Conservation (phyloP, 768 basidiomycete species). For the Hydnomerulius pinastri region DNA sequence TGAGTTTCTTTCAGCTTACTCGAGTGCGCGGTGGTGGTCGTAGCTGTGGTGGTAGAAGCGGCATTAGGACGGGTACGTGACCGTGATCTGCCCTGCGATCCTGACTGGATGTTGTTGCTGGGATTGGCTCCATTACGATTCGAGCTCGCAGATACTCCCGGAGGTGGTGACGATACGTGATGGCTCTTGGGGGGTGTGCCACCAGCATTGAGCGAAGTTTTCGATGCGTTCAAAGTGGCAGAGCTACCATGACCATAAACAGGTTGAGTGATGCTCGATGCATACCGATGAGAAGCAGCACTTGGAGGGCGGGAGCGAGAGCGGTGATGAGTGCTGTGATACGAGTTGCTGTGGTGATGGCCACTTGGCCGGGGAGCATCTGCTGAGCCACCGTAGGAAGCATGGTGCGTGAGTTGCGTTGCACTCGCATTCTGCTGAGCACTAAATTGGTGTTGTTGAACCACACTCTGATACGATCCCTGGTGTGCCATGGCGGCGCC, state of each 20-base stretch:
- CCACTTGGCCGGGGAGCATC: constrained; percentile 1
- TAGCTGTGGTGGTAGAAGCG: constrained; percentile 1
- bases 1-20: constrained; percentile 1
- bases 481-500: constrained; percentile 17
- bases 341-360: constrained; percentile 14
- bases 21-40: neutral
- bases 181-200: constrained; percentile 13
- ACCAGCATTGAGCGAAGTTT: constrained; percentile 20
- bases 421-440: constrained; percentile 14
- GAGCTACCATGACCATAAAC: constrained; percentile 29
- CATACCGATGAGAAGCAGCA: constrained; percentile 32
- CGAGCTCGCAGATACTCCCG: constrained; percentile 1
- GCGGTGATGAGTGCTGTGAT: constrained; percentile 21
- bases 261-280: constrained; percentile 26
- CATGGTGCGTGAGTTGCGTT: constrained; percentile 13
- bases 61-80: constrained; percentile 14
- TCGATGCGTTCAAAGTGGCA: constrained; percentile 18
- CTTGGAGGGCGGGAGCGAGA: constrained; percentile 31
- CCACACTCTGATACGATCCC: constrained; percentile 14
- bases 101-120: constrained; percentile 9
- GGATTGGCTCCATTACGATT: constrained; percentile 7
- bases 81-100: constrained; percentile 18
- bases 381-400: constrained; percentile 1
- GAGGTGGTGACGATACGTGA: constrained; percentile 11
- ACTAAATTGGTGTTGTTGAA: constrained; percentile 9